Percentiles rank a stretch among this genome's conserved stretches.
phyloP scores from a whole-genome alignment of 2,329 filamentous ascomycete genomes.

The Colletotrichum shisoi region DNA sequence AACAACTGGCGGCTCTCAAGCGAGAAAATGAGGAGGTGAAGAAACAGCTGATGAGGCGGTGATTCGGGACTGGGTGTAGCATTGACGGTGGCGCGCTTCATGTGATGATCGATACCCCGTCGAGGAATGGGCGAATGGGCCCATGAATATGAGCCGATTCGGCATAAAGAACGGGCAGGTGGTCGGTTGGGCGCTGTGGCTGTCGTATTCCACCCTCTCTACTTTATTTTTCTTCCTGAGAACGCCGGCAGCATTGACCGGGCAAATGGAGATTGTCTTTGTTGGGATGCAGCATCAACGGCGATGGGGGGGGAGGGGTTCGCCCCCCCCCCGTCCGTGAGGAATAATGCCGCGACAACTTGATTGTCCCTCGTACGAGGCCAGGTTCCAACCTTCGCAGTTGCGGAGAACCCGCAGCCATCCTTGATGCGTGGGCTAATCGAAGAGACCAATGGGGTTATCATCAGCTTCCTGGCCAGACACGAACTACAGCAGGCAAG shows the following conservation, averaged over 20 bases:
- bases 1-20: constrained; percentile 61
- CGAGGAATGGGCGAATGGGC: constrained; percentile 2
- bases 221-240: not conserved
- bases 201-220: too few species aligned
- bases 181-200: constrained; percentile 19
- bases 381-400: not conserved
- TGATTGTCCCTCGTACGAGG: not conserved
- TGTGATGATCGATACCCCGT: not conserved
- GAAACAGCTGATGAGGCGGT: constrained; percentile 36
- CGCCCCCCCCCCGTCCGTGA: not conserved
- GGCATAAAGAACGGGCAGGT: constrained; percentile 11
- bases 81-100: constrained; percentile 8
- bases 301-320: too few species aligned
- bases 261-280: constrained; percentile 11
- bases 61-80: not conserved
- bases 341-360: not conserved
- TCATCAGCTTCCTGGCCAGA: not conserved
- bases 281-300: not conserved
- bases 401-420: not conserved
- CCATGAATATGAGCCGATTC: constrained; percentile 24
- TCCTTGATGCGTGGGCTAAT: not conserved
- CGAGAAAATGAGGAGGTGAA: constrained; percentile 53
- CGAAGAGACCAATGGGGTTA: not conserved
- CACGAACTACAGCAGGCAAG: too few species aligned
- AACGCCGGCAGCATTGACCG: not conserved